Evolutionary conservation across 1,284 basidiomycete genomes (phyloP).

Genomic region (Malassezia vespertilionis): DNA sequence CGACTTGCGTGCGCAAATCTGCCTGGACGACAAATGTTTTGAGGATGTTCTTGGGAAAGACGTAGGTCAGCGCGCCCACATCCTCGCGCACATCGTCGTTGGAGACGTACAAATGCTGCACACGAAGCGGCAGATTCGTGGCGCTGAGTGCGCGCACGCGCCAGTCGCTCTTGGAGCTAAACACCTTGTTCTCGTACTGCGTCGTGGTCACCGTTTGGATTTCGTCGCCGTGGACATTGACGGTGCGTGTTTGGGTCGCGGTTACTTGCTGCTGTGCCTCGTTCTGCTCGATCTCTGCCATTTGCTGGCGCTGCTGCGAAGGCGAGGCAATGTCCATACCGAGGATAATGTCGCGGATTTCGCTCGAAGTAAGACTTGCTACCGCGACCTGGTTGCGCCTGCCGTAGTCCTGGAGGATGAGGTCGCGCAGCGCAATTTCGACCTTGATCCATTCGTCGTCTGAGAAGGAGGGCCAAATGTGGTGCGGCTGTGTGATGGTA

Average conservation of each 20-base stretch:
- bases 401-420: slow-evolving; percentile 71
- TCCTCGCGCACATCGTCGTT: slow-evolving; percentile 99
- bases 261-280: slow-evolving; percentile 88
- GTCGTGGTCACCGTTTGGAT: slow-evolving; percentile 94
- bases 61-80: slow-evolving; percentile 81
- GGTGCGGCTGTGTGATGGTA: slow-evolving; percentile 88
- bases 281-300: slow-evolving; percentile 92
- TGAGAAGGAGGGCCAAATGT: slow-evolving; percentile 88
- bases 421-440: slow-evolving; percentile 71
- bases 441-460: slow-evolving; percentile 99
- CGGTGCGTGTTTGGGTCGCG: slow-evolving; percentile 90
- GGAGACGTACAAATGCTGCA: slow-evolving; percentile 96
- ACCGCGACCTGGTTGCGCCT: slow-evolving; percentile 99
- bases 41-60: slow-evolving; percentile 93
- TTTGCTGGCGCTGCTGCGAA: slow-evolving; percentile 81
- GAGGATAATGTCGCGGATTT: slow-evolving; percentile 56
- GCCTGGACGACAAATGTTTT: slow-evolving; percentile 86
- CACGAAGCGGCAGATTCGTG: slow-evolving; percentile 84
- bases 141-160: slow-evolving; percentile 89
- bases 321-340: slow-evolving; percentile 80
- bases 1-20: slow-evolving; percentile 90
- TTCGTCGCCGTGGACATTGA: slow-evolving; percentile 92
- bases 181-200: slow-evolving; percentile 93
- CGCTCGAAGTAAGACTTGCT: slow-evolving; percentile 85
- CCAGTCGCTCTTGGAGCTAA: slow-evolving; percentile 99